These are phyloP conservation scores for Pilaira anomala DNA, from an alignment of 192 early-diverging fungal species.

Conservation along the genomic window DNA sequence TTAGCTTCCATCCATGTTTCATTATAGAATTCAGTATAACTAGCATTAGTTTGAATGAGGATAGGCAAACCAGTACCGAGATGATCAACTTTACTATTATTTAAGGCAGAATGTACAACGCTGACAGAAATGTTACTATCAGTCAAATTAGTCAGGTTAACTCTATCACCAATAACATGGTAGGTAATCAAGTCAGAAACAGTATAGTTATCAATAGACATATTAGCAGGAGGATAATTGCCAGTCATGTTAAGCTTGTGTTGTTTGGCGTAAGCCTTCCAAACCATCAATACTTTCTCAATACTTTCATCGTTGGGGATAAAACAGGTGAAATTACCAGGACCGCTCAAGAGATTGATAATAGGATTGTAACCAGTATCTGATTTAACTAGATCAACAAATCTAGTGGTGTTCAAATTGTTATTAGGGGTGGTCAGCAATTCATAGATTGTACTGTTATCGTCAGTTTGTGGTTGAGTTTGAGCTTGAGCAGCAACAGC, in stretches of 20 bases:
- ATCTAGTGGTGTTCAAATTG: not conserved
- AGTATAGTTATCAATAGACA: not conserved
- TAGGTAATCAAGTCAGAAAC: slow-evolving; percentile 4
- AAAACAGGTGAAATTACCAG: slow-evolving; percentile 1
- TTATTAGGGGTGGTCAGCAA: not conserved
- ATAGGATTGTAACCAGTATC: slow-evolving; percentile 1
- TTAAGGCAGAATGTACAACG: not conserved
- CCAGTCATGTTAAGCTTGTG: no score
- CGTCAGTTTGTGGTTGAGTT: no score
- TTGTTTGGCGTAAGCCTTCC: not conserved
- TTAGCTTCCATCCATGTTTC: not conserved
- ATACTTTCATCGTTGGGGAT: not conserved
- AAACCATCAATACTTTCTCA: not conserved
- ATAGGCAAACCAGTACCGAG: slow-evolving; percentile 4
- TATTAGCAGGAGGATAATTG: not conserved
- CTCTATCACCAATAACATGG: not conserved
- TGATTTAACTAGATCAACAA: slow-evolving; percentile 1
- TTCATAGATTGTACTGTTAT: not conserved
- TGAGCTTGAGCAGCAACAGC: no score
- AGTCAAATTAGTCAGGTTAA: not conserved
- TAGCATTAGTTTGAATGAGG: not conserved
- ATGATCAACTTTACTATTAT: not conserved
- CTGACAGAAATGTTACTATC: not conserved
- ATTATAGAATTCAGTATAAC: not conserved
- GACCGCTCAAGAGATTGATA: slow-evolving; percentile 1